A percentile compares a stretch with the other conserved stretches of the same genome.
These are phyloP conservation scores for Yamadazyma laniorum DNA, from an alignment of 805 yeast genomes.

Conservation along the genomic window DNA sequence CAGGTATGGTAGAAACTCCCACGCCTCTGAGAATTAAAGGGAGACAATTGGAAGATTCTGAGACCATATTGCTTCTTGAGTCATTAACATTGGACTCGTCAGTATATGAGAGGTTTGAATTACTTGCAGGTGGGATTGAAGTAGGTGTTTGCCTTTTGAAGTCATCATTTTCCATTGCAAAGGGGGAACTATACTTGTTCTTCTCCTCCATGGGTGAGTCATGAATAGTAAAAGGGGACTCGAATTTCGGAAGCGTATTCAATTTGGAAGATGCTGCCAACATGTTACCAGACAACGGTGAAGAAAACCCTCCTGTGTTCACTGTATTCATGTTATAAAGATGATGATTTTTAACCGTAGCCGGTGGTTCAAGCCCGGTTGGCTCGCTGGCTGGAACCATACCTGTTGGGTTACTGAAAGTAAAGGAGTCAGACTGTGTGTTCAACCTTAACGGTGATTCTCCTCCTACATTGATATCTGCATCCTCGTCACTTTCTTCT, in stretches of 20 bases:
- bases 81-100: background rate
- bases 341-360: background rate
- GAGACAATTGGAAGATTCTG: conserved; percentile 55
- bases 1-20: conserved; percentile 63
- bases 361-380: too few species aligned
- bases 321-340: conserved; percentile 6
- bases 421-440: conserved; percentile 18
- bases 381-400: conserved; percentile 15
- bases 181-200: conserved; percentile 13
- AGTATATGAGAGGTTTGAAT: background rate
- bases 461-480: conserved; percentile 19
- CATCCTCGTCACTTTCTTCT: conserved; percentile 41
- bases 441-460: conserved; percentile 30
- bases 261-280: background rate
- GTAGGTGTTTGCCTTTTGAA: conserved; percentile 6
- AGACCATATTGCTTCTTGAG: conserved; percentile 5
- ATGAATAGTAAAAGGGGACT: conserved; percentile 15
- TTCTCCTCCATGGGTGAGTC: conserved; percentile 16
- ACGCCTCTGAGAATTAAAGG: conserved; percentile 67
- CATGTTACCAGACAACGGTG: conserved; percentile 14
- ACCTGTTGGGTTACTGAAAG: conserved; percentile 12
- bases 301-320: conserved; percentile 15
- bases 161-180: conserved; percentile 12
- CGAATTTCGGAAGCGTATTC: conserved; percentile 14
- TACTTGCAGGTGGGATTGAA: background rate